These are phyloP conservation scores for Linnemannia zychae DNA, from an alignment of 192 early-diverging fungal genomes.

Conservation along the genomic window DNA sequence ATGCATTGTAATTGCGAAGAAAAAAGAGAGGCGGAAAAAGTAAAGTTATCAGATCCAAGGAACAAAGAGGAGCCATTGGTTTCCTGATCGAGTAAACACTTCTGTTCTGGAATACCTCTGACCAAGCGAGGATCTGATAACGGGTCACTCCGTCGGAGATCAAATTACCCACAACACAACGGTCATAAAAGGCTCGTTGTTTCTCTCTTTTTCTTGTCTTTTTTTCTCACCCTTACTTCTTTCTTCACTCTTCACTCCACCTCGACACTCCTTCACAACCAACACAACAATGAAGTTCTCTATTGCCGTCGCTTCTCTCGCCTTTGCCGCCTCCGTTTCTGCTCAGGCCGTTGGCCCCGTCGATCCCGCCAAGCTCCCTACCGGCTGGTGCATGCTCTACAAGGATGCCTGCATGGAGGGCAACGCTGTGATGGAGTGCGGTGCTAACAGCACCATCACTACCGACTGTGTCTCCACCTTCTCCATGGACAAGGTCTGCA, in stretches of 20 bases:
- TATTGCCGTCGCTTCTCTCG: constrained; percentile 3
- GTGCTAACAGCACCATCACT: constrained; percentile 22
- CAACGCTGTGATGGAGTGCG: not conserved
- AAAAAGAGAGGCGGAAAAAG: not conserved
- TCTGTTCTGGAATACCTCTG: not conserved
- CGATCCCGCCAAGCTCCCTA: constrained; percentile 39
- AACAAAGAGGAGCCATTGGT: constrained; percentile 1
- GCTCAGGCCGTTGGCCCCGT: constrained; percentile 33
- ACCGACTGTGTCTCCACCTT: constrained; percentile 22
- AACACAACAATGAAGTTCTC: constrained; percentile 30
- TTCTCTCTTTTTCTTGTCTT: not conserved
- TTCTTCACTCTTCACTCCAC: not conserved
- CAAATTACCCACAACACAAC: not conserved
- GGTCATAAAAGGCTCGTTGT: not conserved
- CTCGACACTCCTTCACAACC: not conserved
- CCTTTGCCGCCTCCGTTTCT: constrained; percentile 16
- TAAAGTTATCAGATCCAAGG: constrained; percentile 9
- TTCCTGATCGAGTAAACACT: not conserved
- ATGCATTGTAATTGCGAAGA: not conserved
- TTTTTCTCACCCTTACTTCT: not conserved
- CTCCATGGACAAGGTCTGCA: constrained; percentile 32
- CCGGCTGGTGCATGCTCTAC: constrained; percentile 33
- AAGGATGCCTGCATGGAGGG: not conserved
- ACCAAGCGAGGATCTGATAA: not conserved
- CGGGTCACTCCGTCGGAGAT: not conserved